Percentiles rank a stretch among this genome's conserved stretches.
phyloP scores from a whole-genome alignment of 2,329 filamentous ascomycete genomes.

The Beauveria pseudobassiana region DNA sequence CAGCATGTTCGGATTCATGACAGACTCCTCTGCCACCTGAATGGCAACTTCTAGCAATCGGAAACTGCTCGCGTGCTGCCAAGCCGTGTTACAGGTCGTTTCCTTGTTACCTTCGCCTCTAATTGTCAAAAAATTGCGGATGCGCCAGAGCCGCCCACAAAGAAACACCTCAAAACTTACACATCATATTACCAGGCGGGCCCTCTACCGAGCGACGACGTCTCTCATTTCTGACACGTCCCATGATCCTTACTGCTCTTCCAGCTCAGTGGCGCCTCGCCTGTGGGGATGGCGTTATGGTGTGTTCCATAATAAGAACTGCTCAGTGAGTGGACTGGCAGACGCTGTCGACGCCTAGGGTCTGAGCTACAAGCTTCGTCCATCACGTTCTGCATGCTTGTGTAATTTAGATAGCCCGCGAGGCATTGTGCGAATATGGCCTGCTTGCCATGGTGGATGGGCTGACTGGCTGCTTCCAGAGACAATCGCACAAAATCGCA shows the following conservation, averaged over 20 bases:
- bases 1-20: neutral
- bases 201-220: neutral
- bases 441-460: neutral
- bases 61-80: constrained; percentile 6
- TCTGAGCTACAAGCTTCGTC: neutral
- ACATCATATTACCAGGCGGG: constrained; percentile 4
- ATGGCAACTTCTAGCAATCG: neutral
- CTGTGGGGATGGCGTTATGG: constrained; percentile 1
- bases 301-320: neutral
- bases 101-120: neutral
- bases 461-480: neutral
- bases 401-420: neutral
- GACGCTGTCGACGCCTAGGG: neutral
- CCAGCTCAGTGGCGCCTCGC: neutral
- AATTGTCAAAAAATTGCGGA: neutral
- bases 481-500: neutral
- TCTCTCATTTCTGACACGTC: constrained; percentile 2
- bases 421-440: neutral
- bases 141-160: neutral
- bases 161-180: constrained; percentile 6
- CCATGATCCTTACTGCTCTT: neutral
- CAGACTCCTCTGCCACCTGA: neutral
- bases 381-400: neutral
- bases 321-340: neutral
- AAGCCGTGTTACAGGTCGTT: neutral